phyloP scores from a whole-genome alignment of 2,329 filamentous ascomycete genomes.

The Pseudogymnoascus sp. region DNA sequence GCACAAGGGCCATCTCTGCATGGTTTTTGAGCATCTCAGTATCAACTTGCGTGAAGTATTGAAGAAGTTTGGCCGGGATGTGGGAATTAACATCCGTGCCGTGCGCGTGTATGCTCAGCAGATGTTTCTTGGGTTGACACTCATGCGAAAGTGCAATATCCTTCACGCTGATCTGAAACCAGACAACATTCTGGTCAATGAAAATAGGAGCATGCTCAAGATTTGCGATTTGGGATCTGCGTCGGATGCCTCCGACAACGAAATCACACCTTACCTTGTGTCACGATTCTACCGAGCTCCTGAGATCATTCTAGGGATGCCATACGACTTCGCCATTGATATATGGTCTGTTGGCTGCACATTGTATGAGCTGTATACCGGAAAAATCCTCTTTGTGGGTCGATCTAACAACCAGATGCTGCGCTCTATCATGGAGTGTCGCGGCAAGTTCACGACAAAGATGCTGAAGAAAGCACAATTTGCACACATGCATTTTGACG shows the following conservation, averaged over 20 bases:
- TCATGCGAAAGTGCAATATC: conserved; percentile 87
- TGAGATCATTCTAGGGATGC: conserved; percentile 94
- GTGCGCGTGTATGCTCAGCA: conserved; percentile 87
- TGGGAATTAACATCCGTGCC: conserved; percentile 82
- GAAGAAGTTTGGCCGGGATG: conserved; percentile 90
- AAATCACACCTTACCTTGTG: conserved; percentile 89
- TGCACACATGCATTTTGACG: conserved; percentile 72
- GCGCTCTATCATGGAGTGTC: conserved; percentile 88
- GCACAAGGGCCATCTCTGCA: conserved; percentile 89
- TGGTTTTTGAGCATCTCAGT: conserved; percentile 92
- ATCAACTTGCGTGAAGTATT: conserved; percentile 90
- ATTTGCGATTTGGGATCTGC: conserved; percentile 97
- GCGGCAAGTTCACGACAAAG: conserved; percentile 85
- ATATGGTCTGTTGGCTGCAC: conserved; percentile 98
- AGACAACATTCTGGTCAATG: conserved; percentile 92
- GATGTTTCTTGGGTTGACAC: conserved; percentile 81
- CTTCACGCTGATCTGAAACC: conserved; percentile 95
- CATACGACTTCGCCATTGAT: conserved; percentile 88
- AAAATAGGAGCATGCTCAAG: conserved; percentile 76
- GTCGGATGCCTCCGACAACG: conserved; percentile 80
- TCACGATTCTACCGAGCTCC: conserved; percentile 96
- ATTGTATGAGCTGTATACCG: conserved; percentile 92
- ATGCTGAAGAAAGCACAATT: conserved; percentile 76
- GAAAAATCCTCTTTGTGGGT: conserved; percentile 93
- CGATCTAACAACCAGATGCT: conserved; percentile 98